Base-by-base conservation (phyloP, 1,284 basidiomycete genomes). In the Cryptococcus sp. region DNA sequence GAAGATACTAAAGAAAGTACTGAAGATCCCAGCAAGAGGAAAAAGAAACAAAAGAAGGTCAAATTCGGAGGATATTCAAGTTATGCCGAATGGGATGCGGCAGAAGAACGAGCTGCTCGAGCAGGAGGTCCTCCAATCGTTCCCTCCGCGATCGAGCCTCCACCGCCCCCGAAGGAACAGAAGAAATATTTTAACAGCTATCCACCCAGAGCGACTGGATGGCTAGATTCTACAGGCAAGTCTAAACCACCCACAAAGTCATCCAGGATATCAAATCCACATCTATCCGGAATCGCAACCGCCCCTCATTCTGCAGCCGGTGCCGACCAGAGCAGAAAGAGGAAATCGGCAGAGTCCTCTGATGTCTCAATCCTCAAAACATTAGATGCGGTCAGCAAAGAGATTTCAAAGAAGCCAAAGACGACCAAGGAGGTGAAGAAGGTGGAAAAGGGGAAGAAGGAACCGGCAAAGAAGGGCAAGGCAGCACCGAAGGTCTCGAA, bases 181-280 rank as follows among this genome's bases (percentile, higher is more conserved):
- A 28, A 28, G 28, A 28, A 28, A 28, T 28, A 28, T 11, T 28
- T 11, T 11, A 28, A 28, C 28, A 28, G 11, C 11, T 28, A 28
- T 40, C 37, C 4, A 16, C 37, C 37, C n/a, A 14, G n/a, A 10
- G 10, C 11, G 34, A 36, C 10, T 40, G 59, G 58, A 3, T 66
- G 64, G 64, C 43, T 28, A 10, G 51, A 61, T 45, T 23, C 37
- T 7, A 31, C 23, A 1, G 60, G 57, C 22, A 28, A 52, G 4
- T 51, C 56, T 4, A 46, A 61, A 1, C 41, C 55, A n/a, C 41
- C 40, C 36, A 48, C 28, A 34, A 28, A 28, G 11, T 11, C 28
- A 28, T 28, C 11, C n/a, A n/a, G n/a, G n/a, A n/a, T n/a, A n/a
- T n/a, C n/a, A n/a, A n/a, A n/a, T n/a, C n/a, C n/a, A 5, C 28